phyloP scores from a whole-genome alignment of 768 basidiomycete genomes.

The Trametes meyenii region DNA sequence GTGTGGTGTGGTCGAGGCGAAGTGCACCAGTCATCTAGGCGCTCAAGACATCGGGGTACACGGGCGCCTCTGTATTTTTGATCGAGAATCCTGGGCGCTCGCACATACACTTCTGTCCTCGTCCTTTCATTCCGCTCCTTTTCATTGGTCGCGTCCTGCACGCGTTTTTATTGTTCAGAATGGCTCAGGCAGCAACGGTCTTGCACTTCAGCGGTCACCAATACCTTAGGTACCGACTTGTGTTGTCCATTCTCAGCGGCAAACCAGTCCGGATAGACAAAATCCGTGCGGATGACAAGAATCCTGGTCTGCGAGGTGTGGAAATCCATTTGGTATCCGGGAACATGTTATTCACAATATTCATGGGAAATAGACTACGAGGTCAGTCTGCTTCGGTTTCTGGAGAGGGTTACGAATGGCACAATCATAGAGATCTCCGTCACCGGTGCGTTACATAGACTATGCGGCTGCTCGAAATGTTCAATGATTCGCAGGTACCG shows the following conservation, averaged over 20 bases:
- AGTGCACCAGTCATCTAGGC: constrained; percentile 11
- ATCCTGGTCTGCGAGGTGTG: constrained; percentile 90
- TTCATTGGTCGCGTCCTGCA: background rate
- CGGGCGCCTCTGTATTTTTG: constrained; percentile 18
- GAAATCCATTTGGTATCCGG: background rate
- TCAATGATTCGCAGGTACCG: constrained; percentile 64
- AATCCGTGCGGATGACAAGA: constrained; percentile 89
- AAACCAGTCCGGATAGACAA: constrained; percentile 82
- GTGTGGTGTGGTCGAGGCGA: constrained; percentile 5
- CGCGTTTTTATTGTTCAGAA: background rate
- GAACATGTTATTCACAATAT: background rate
- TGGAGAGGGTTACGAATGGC: constrained; percentile 94
- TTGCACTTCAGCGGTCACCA: constrained; percentile 79
- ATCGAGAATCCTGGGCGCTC: constrained; percentile 2
- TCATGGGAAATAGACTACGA: constrained; percentile 73
- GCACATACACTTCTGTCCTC: background rate
- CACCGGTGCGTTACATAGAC: constrained; percentile 60
- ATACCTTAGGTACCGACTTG: constrained; percentile 80
- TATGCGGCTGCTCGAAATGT: background rate
- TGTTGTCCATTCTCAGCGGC: constrained; percentile 89
- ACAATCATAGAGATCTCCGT: constrained; percentile 94
- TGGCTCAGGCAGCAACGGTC: constrained; percentile 31
- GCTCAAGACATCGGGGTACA: constrained; percentile 10
- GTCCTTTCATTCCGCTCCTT: background rate
- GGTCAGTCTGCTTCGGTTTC: constrained; percentile 80